Percentiles rank a stretch among this genome's conserved stretches.
phyloP scores from a whole-genome alignment of 2,329 filamentous ascomycete species.

The Dothistroma septosporum region DNA sequence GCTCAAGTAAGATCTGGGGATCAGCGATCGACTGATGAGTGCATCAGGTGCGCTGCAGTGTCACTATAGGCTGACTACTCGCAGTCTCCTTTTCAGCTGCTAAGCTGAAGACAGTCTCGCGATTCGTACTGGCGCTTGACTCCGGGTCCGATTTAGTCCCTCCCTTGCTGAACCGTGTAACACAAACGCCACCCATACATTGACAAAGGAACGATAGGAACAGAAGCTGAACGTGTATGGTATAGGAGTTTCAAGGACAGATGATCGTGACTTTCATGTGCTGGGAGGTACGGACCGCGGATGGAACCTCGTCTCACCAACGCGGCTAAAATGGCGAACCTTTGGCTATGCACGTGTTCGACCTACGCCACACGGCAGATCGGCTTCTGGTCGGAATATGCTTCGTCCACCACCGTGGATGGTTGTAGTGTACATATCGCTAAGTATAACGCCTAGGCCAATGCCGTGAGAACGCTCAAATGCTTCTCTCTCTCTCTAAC shows the following conservation, averaged over 20 bases:
- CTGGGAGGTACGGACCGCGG: neutral
- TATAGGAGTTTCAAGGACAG: neutral
- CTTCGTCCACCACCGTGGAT: neutral
- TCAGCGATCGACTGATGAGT: neutral
- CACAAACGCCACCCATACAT: neutral
- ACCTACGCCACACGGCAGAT: neutral
- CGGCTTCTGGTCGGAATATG: neutral
- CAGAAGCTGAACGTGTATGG: neutral
- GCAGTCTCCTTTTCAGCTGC: conserved; percentile 3
- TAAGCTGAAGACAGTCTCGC: neutral
- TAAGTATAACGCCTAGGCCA: neutral
- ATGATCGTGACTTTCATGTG: neutral
- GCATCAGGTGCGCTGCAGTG: neutral
- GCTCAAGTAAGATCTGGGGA: neutral
- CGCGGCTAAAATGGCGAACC: neutral
- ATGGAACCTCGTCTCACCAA: neutral
- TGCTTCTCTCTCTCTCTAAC: neutral
- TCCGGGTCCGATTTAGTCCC: neutral
- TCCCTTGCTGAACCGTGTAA: neutral
- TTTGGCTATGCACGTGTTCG: neutral
- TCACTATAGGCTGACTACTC: neutral
- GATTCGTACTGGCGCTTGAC: neutral
- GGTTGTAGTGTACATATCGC: neutral
- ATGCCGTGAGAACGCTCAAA: neutral
- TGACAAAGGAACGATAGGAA: neutral